These are phyloP conservation scores for Rosa multiflora DNA, from an alignment of 306 rosid species.

Conservation along the genomic window DNA sequence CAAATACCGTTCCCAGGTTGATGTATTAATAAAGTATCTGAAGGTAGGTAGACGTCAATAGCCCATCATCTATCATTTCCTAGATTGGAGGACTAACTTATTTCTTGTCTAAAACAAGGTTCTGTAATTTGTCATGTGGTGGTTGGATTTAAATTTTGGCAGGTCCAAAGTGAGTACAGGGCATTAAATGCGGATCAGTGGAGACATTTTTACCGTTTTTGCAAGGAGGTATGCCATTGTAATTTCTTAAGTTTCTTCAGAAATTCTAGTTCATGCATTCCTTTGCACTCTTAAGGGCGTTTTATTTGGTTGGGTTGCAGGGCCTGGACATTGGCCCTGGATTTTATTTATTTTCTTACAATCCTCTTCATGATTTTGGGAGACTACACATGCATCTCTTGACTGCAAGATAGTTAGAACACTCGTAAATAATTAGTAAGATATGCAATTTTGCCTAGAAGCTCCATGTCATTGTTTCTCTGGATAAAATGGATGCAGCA, in stretches of 20 bases:
- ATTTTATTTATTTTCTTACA: neutral
- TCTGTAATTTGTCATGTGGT: neutral
- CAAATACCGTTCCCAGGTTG: slow-evolving; percentile 47
- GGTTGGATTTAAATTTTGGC: slow-evolving; percentile 20
- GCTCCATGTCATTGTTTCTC: neutral
- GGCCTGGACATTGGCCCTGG: neutral
- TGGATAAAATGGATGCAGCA: neutral
- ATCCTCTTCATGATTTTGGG: neutral
- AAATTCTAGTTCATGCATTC: neutral
- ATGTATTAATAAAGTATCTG: slow-evolving; percentile 45
- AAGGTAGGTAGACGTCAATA: slow-evolving; percentile 42
- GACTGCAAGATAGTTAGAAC: neutral
- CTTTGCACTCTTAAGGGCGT: neutral
- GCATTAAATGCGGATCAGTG: slow-evolving; percentile 64
- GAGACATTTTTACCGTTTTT: slow-evolving; percentile 53
- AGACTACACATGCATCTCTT: neutral
- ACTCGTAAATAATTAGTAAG: neutral
- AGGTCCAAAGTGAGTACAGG: slow-evolving; percentile 62
- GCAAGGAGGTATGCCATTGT: slow-evolving; percentile 46
- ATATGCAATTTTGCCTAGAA: neutral
- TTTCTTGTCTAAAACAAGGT: neutral
- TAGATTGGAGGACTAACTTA: neutral
- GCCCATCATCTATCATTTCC: neutral
- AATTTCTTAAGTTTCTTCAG: neutral
- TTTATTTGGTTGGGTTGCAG: slow-evolving; percentile 17